Evolutionary conservation across 805 yeast genomes (phyloP).

Genomic region (Myxozyma melibiosi): DNA sequence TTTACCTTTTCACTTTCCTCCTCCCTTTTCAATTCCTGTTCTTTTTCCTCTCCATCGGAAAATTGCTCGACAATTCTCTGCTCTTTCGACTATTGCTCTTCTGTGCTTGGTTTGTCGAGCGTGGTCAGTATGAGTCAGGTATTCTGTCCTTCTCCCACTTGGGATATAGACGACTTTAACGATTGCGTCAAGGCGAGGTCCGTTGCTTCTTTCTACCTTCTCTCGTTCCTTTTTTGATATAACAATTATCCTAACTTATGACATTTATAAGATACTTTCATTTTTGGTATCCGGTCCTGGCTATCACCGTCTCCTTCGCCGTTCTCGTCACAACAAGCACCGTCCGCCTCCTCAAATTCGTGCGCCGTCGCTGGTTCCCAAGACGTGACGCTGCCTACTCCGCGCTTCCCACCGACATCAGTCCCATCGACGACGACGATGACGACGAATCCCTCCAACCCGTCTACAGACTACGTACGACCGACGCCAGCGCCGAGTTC

Average conservation of each 20-base stretch:
- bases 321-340: slow-evolving; percentile 27
- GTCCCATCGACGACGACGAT: slow-evolving; percentile 11
- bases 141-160: slow-evolving; percentile 38
- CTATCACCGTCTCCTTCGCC: slow-evolving; percentile 34
- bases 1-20: too few relatives aligned
- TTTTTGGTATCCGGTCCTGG: slow-evolving; percentile 39
- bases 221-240: neutral
- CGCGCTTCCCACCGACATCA: slow-evolving; percentile 12
- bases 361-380: slow-evolving; percentile 17
- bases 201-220: neutral
- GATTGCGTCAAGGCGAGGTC: slow-evolving; percentile 51
- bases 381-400: slow-evolving; percentile 7
- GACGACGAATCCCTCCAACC: slow-evolving; percentile 23
- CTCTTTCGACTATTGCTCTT: neutral
- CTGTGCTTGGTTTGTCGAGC: too few relatives aligned
- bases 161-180: slow-evolving; percentile 67
- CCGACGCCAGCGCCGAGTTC: slow-evolving; percentile 28
- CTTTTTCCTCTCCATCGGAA: too few relatives aligned
- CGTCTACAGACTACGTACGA: slow-evolving; percentile 27
- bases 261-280: slow-evolving; percentile 26
- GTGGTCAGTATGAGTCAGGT: slow-evolving; percentile 14
- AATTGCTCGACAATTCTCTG: too few relatives aligned
- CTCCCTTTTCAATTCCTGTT: too few relatives aligned
- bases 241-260: neutral
- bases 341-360: slow-evolving; percentile 16